Conservation (phyloP, 306 rosid species). For the Trifolium subterraneum region DNA sequence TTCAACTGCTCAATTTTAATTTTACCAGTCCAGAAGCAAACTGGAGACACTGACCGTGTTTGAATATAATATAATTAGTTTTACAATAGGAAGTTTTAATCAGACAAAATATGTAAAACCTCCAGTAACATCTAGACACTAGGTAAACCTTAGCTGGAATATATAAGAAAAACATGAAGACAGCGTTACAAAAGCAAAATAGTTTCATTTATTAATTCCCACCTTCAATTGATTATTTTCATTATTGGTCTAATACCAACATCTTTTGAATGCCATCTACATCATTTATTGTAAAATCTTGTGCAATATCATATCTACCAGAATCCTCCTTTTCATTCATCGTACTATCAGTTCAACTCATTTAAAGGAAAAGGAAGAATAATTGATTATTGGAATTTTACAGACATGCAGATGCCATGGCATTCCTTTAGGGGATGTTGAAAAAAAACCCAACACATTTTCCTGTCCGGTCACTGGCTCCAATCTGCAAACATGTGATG, state of each 20-base stretch:
- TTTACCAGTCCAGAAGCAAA: slow-evolving; percentile 29
- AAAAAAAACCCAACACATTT: slow-evolving; percentile 39
- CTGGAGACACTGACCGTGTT: slow-evolving; percentile 24
- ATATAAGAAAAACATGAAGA: slow-evolving; percentile 24
- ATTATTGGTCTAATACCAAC: slow-evolving; percentile 7
- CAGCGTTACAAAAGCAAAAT: slow-evolving; percentile 18
- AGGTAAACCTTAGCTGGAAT: slow-evolving; percentile 31
- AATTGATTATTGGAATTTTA: slow-evolving; percentile 41
- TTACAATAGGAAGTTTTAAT: slow-evolving; percentile 19
- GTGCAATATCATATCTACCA: slow-evolving; percentile 12
- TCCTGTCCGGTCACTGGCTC: slow-evolving; percentile 65
- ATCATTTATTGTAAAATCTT: slow-evolving; percentile 19
- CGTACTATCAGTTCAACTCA: slow-evolving; percentile 32
- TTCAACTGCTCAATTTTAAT: slow-evolving; percentile 25
- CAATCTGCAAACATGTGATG: slow-evolving; percentile 56
- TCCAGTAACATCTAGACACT: slow-evolving; percentile 16
- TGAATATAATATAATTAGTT: slow-evolving; percentile 36
- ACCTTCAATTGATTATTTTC: slow-evolving; percentile 27
- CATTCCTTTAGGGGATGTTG: slow-evolving; percentile 54
- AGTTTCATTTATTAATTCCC: slow-evolving; percentile 7
- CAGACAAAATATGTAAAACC: slow-evolving; percentile 8
- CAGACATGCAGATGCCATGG: slow-evolving; percentile 88
- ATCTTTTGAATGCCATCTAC: slow-evolving; percentile 10
- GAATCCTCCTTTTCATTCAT: background rate
- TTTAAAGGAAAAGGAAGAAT: slow-evolving; percentile 39